Base-by-base conservation (phyloP, 2,329 filamentous ascomycete species). In the Diaporthe nobilis region DNA sequence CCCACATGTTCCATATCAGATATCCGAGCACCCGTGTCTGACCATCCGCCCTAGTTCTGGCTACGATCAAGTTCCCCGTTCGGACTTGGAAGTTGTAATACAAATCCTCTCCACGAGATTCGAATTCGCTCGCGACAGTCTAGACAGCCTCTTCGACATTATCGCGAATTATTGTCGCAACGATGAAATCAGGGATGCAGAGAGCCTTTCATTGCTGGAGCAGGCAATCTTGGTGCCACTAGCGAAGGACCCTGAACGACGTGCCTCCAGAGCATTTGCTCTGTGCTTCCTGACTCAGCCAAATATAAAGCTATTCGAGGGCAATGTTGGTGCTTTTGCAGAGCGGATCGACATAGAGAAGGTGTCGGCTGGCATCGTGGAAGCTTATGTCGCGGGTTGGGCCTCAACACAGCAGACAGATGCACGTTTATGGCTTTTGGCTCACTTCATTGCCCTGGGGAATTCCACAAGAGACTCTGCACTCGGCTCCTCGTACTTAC, bases 401-500 rank as follows among this genome's bases (percentile, higher is more conserved):
- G 75, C 80, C 15, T 65, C 75, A 0, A 76, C 79, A 2, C 78
- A 80, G 17, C 81, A 84, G 0, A 84, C 84, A 51, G 84, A 87
- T 55, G 83, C 85, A 13, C 88, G 91, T 51, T 82, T 95, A 53
- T 93, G 92, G 87, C 87, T 94, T 39, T 84, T 95, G 39, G 89
- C 93, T 20, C 91, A 94, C 79, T 93, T 93, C 77, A 89, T 94
- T 76, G 88, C 90, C 71, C 82, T 93, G 17, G 87, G 88, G 71
- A 85, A 85, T 73, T 83, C 82, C 13, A 84, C 83, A 61, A 79
- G 79, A 20, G 80, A 82, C 39, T 79, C 81, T 13, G 80, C 80
- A 4, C 82, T 85, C 49, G 84, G 85, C 20, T 79, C 85, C 8
- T 80, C 83, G 10, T 89, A 88, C 77, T 80, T 92, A 8, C 85